phyloP scores from a whole-genome alignment of 345 rosid genomes.

The Bruguiera parviflora region DNA sequence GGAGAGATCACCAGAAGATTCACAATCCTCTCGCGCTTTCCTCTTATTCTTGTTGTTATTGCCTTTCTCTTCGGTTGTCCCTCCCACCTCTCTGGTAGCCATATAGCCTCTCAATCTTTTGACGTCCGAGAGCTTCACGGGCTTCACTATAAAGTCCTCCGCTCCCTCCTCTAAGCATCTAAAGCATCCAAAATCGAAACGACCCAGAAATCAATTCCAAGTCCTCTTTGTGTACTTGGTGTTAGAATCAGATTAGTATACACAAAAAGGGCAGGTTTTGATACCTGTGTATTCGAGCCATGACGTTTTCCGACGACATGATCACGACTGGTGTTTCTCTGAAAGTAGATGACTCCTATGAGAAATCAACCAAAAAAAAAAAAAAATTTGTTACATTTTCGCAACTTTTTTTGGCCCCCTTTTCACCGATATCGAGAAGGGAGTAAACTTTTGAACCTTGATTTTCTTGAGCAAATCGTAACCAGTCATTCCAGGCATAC shows the following conservation, averaged over 20 bases:
- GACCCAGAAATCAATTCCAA: neutral
- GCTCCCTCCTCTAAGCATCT: constrained; percentile 98
- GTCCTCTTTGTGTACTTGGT: neutral
- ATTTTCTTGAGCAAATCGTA: constrained; percentile 91
- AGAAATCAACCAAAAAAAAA: neutral
- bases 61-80: constrained; percentile 11
- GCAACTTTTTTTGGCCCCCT: neutral
- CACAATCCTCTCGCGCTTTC: constrained; percentile 48
- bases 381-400: too few species aligned
- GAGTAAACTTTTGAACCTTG: constrained; percentile 43
- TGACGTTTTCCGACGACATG: constrained; percentile 89
- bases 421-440: neutral
- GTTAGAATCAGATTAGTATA: neutral
- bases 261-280: neutral
- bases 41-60: constrained; percentile 39
- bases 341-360: constrained; percentile 65
- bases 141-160: constrained; percentile 81
- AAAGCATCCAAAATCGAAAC: constrained; percentile 6
- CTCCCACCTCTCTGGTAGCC: constrained; percentile 34
- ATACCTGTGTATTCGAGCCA: constrained; percentile 79
- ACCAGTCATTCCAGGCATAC: constrained; percentile 99
- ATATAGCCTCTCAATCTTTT: constrained; percentile 60
- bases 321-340: constrained; percentile 83
- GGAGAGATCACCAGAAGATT: constrained; percentile 28
- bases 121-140: constrained; percentile 87